phyloP scores from a whole-genome alignment of 345 rosid species.

The Eutrema heterophyllum region DNA sequence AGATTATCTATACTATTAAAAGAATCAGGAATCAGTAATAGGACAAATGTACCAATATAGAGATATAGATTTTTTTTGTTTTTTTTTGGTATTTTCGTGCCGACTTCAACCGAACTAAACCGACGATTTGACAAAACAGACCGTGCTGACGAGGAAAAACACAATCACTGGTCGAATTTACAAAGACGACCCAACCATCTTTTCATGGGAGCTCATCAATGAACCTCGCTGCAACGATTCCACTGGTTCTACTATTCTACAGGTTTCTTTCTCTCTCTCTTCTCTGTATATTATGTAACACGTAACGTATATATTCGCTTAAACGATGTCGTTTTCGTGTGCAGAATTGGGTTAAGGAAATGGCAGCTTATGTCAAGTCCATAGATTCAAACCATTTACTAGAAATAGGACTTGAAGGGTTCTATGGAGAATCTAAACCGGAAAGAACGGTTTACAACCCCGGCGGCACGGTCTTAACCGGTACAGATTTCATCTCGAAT shows the following conservation, averaged over 20 bases:
- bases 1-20: not conserved
- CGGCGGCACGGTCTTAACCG: slow-evolving; percentile 7
- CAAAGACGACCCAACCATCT: slow-evolving; percentile 70
- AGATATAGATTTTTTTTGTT: too few relatives aligned
- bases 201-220: slow-evolving; percentile 93
- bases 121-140: slow-evolving; percentile 40
- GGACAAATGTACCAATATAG: not conserved
- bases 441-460: slow-evolving; percentile 50
- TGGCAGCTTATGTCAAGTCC: slow-evolving; percentile 63
- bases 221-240: slow-evolving; percentile 62
- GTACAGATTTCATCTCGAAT: slow-evolving; percentile 68
- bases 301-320: not conserved
- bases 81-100: not conserved
- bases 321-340: not conserved
- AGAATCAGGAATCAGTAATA: too few relatives aligned
- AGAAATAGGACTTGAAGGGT: slow-evolving; percentile 83
- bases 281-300: not conserved
- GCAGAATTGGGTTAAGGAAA: slow-evolving; percentile 63
- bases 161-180: slow-evolving; percentile 58
- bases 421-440: slow-evolving; percentile 55
- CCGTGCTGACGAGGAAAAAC: slow-evolving; percentile 63
- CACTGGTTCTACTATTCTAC: slow-evolving; percentile 43
- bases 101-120: slow-evolving; percentile 20
- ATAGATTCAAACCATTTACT: slow-evolving; percentile 56
- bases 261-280: slow-evolving; percentile 36